A percentile compares a stretch with the other conserved stretches of the same genome.
These are phyloP conservation scores for Penicillium bovifimosum DNA, from an alignment of 495 filamentous ascomycete genomes.

Conservation along the genomic window DNA sequence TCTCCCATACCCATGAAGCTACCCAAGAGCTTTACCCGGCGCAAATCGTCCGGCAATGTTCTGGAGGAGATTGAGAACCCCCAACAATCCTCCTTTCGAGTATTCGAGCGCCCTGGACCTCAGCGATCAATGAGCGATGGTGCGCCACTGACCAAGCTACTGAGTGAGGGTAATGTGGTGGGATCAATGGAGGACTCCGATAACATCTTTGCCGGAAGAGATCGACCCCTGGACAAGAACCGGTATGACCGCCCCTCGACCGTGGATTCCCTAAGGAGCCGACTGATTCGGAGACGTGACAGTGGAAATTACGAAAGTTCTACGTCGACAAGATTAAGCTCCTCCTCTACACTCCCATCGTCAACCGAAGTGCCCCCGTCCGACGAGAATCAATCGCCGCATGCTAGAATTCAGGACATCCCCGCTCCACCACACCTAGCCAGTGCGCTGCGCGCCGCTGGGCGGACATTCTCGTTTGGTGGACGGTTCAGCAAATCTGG, in stretches of 20 bases:
- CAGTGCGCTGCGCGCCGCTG: slow-evolving; percentile 54
- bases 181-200: slow-evolving; percentile 50
- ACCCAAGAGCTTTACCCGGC: slow-evolving; percentile 57
- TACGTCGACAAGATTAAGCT: slow-evolving; percentile 57
- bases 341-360: slow-evolving; percentile 67
- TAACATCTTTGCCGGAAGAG: slow-evolving; percentile 36
- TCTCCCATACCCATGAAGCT: slow-evolving; percentile 62
- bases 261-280: slow-evolving; percentile 19
- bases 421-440: slow-evolving; percentile 50
- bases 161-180: slow-evolving; percentile 35
- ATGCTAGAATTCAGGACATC: slow-evolving; percentile 50
- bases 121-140: slow-evolving; percentile 47
- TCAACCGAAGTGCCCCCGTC: slow-evolving; percentile 57
- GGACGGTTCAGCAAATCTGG: slow-evolving; percentile 38
- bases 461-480: slow-evolving; percentile 70
- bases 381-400: slow-evolving; percentile 49
- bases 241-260: slow-evolving; percentile 33
- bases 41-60: slow-evolving; percentile 62
- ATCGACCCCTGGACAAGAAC: slow-evolving; percentile 31
- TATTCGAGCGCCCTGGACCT: slow-evolving; percentile 50
- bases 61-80: slow-evolving; percentile 51
- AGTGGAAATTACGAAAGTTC: slow-evolving; percentile 65
- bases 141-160: slow-evolving; percentile 36
- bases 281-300: slow-evolving; percentile 42
- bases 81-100: slow-evolving; percentile 52